These are phyloP conservation scores for Penicillium sp. DNA, from an alignment of 2,329 filamentous ascomycete genomes.

Conservation along the genomic window DNA sequence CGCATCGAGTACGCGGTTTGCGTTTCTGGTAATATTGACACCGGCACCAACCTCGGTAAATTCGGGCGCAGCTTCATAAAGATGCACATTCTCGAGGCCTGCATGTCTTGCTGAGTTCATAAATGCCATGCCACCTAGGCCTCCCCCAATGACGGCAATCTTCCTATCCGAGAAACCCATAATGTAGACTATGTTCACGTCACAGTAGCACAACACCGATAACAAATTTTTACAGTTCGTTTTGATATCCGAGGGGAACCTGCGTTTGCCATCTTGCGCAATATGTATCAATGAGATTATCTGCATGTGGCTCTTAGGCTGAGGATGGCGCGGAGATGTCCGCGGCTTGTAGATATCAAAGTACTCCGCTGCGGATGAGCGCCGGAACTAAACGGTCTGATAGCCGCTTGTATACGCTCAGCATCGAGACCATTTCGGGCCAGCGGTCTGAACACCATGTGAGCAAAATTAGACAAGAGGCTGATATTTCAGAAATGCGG, in stretches of 20 bases:
- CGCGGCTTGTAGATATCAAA: too few relatives aligned
- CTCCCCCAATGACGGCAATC: slow-evolving; percentile 33
- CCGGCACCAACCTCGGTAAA: slow-evolving; percentile 37
- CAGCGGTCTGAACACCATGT: slow-evolving; percentile 21
- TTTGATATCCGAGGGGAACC: too few relatives aligned
- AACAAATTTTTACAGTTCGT: too few relatives aligned
- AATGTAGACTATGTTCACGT: neutral
- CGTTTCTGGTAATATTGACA: slow-evolving; percentile 35
- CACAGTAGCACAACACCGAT: too few relatives aligned
- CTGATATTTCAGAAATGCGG: slow-evolving; percentile 22
- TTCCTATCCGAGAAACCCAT: slow-evolving; percentile 27
- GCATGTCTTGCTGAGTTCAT: slow-evolving; percentile 33
- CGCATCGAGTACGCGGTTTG: slow-evolving; percentile 27
- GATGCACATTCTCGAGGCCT: slow-evolving; percentile 28
- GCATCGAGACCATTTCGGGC: slow-evolving; percentile 23
- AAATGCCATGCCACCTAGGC: slow-evolving; percentile 35
- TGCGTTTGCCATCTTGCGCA: too few relatives aligned
- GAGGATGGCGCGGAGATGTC: too few relatives aligned
- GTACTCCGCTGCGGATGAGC: too few relatives aligned
- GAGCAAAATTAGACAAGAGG: slow-evolving; percentile 21
- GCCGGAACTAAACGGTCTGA: slow-evolving; percentile 13
- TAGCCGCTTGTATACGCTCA: slow-evolving; percentile 23
- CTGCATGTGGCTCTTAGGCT: too few relatives aligned
- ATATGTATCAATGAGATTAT: too few relatives aligned
- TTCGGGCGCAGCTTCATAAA: slow-evolving; percentile 35